Percentiles rank a stretch among this genome's conserved stretches.
These are phyloP conservation scores for Nitzschia sp. DNA, from an alignment of 108 stramenopile species.

Conservation along the genomic window DNA sequence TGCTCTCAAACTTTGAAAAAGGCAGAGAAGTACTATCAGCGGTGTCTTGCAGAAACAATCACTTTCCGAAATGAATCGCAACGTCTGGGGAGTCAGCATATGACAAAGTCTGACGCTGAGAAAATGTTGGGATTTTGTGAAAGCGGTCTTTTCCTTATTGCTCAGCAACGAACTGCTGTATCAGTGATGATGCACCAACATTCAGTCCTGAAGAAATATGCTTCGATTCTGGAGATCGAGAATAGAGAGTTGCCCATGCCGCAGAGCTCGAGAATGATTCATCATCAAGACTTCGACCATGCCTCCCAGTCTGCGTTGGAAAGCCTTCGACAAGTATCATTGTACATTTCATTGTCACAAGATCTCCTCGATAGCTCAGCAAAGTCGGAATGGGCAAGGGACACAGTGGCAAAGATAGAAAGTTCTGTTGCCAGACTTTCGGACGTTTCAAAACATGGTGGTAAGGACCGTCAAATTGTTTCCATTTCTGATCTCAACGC, in stretches of 20 bases:
- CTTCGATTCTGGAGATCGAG: not conserved
- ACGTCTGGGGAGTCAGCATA: slow-evolving; percentile 71
- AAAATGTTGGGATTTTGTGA: slow-evolving; percentile 69
- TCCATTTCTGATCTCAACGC: no score
- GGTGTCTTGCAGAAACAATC: slow-evolving; percentile 59
- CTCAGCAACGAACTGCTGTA: slow-evolving; percentile 39
- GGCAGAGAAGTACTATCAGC: slow-evolving; percentile 68
- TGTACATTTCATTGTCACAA: slow-evolving; percentile 42
- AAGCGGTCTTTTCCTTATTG: slow-evolving; percentile 38
- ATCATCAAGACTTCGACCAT: slow-evolving; percentile 39
- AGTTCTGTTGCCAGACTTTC: not conserved
- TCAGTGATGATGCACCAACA: slow-evolving; percentile 11
- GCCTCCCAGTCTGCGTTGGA: slow-evolving; percentile 37
- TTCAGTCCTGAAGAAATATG: slow-evolving; percentile 5
- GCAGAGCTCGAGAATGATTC: slow-evolving; percentile 30
- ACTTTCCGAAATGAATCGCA: slow-evolving; percentile 64
- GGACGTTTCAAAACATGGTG: not conserved
- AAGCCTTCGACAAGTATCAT: slow-evolving; percentile 44
- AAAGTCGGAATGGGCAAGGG: slow-evolving; percentile 22
- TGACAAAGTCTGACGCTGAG: slow-evolving; percentile 72
- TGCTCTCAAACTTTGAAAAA: slow-evolving; percentile 30
- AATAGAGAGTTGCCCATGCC: slow-evolving; percentile 36
- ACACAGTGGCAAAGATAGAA: slow-evolving; percentile 30
- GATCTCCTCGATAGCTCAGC: slow-evolving; percentile 15
- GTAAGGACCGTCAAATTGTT: no score